Conservation (phyloP, 108 stramenopile species). For the Schizochytrium sp. region DNA sequence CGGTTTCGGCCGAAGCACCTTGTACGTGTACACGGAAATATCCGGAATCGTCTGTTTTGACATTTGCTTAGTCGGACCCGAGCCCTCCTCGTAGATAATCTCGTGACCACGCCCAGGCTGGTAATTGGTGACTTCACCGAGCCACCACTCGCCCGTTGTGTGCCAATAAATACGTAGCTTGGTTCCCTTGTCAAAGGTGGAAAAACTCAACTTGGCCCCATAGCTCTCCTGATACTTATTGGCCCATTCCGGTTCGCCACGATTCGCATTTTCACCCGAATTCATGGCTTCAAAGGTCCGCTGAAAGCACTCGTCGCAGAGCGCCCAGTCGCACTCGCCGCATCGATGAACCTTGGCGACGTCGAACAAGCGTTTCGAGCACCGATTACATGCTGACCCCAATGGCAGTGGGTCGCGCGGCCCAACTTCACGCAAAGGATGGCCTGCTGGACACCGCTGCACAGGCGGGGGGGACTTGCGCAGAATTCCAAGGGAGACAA, state of each 20-base stretch:
- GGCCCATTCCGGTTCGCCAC: background rate
- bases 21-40: conserved; percentile 11
- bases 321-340: background rate
- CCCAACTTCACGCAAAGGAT: background rate
- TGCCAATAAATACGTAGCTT: background rate
- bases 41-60: conserved; percentile 5
- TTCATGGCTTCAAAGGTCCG: conserved; percentile 4
- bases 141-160: conserved; percentile 17
- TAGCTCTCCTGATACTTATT: background rate
- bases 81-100: background rate
- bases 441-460: background rate
- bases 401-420: background rate
- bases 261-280: background rate
- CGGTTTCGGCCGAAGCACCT: background rate
- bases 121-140: background rate
- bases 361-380: background rate
- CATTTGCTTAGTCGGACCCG: background rate
- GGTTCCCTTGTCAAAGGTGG: background rate
- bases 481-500: background rate
- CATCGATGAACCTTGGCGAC: background rate
- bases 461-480: background rate
- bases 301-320: background rate
- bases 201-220: background rate
- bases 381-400: background rate
- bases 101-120: background rate